A percentile compares a stretch with the other conserved stretches of the same genome.
These are phyloP conservation scores for Ophiorrhiza pumila DNA, from an alignment of 257 asterid genomes.

Conservation along the genomic window DNA sequence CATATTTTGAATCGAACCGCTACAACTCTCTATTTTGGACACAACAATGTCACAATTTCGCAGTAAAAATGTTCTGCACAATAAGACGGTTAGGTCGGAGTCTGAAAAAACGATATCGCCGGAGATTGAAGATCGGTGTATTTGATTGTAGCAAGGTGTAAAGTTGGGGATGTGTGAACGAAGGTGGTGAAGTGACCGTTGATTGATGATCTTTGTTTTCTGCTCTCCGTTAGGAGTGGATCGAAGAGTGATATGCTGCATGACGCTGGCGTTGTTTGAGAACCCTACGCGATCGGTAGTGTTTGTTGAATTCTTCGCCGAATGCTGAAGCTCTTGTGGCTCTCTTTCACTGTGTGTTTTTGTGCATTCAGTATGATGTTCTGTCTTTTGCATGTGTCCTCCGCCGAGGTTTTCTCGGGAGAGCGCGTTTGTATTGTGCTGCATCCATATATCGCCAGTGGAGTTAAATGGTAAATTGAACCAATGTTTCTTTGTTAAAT, in stretches of 20 bases:
- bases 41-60: not conserved
- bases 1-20: constrained; percentile 5
- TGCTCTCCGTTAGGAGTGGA: constrained; percentile 24
- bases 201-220: constrained; percentile 20
- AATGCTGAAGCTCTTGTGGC: constrained; percentile 27
- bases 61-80: not conserved
- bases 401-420: constrained; percentile 12
- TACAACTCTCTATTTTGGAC: not conserved
- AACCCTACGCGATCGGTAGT: constrained; percentile 57
- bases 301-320: constrained; percentile 55
- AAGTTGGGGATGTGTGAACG: not conserved
- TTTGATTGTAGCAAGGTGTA: not conserved
- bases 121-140: constrained; percentile 6
- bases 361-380: not conserved
- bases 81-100: constrained; percentile 1
- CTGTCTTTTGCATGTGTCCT: not conserved
- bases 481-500: no score
- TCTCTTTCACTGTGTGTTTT: constrained; percentile 19
- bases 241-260: constrained; percentile 38
- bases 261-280: constrained; percentile 37
- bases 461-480: no score
- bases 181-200: constrained; percentile 15
- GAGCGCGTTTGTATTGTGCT: no score
- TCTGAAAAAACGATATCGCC: not conserved
- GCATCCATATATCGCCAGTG: no score